phyloP scores from a whole-genome alignment of 352 stramenopile genomes.

The Globisporangium alternatum region DNA sequence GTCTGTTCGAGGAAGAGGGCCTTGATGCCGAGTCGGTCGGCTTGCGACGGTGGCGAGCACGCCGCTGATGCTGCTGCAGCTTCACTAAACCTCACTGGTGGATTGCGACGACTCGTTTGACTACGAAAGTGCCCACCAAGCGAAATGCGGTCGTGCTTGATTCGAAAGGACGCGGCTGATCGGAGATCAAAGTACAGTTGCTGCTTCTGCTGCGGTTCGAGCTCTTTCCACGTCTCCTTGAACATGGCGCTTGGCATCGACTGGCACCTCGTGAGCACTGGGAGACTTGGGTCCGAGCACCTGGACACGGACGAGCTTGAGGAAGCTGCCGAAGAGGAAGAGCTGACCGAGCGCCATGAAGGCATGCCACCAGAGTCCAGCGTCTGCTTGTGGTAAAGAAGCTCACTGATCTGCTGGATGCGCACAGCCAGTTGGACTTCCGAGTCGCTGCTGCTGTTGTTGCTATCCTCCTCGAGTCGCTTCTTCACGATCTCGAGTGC shows the following conservation, averaged over 20 bases:
- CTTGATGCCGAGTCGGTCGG: constrained; percentile 44
- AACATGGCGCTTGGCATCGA: constrained; percentile 30
- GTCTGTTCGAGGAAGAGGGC: constrained; percentile 38
- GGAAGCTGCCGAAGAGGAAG: neutral
- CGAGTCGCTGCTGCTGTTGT: neutral
- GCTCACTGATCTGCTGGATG: constrained; percentile 24
- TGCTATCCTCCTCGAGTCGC: constrained; percentile 1
- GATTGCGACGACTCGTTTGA: neutral
- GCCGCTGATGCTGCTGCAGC: neutral
- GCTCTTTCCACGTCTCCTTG: constrained; percentile 27
- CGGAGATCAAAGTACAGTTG: constrained; percentile 32
- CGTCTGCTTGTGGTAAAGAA: constrained; percentile 1
- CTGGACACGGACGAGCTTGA: neutral
- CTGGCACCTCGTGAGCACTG: constrained; percentile 30
- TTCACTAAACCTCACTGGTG: neutral
- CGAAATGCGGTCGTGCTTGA: constrained; percentile 32
- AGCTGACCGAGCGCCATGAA: constrained; percentile 8
- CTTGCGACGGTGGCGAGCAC: constrained; percentile 16
- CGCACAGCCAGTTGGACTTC: constrained; percentile 18
- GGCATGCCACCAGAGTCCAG: neutral
- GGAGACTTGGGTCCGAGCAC: neutral
- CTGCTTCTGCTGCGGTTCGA: constrained; percentile 21
- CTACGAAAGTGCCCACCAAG: constrained; percentile 1
- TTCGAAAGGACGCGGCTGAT: constrained; percentile 26
- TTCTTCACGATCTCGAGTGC: constrained; percentile 29